phyloP scores from a whole-genome alignment of 768 basidiomycete species.

The Strobilomyces echinocephalus region DNA sequence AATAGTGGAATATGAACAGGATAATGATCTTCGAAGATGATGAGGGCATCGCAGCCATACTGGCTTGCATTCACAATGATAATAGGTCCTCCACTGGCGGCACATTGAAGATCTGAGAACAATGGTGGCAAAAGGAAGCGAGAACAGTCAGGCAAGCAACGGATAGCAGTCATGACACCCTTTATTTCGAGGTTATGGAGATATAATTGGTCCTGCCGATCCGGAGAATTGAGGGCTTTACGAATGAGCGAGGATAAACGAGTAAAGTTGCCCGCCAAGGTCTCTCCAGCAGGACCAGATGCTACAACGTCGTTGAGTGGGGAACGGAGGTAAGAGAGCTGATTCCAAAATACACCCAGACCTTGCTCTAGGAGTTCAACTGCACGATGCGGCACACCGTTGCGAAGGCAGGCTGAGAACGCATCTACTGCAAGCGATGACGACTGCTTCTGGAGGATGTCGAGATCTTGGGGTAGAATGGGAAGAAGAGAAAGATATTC shows the following conservation, averaged over 20 bases:
- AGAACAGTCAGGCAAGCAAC: neutral
- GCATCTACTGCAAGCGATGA: neutral
- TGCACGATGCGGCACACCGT: neutral
- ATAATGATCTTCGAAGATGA: too few relatives aligned
- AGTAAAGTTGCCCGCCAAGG: neutral
- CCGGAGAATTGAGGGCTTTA: neutral
- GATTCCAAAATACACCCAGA: neutral
- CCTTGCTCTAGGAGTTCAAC: neutral
- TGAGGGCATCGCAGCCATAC: too few relatives aligned
- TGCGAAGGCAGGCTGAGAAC: neutral
- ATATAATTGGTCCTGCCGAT: neutral
- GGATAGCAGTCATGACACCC: neutral
- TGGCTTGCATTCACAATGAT: too few relatives aligned
- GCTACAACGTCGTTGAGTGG: neutral
- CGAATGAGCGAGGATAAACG: neutral
- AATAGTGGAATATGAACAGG: neutral
- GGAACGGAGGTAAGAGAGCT: neutral
- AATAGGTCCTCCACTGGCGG: neutral
- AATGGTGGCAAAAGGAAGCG: neutral
- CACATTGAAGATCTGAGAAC: neutral
- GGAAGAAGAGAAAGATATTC: neutral
- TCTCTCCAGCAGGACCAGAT: neutral
- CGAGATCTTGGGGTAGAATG: neutral
- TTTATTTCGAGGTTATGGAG: neutral
- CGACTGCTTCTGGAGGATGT: neutral